A percentile compares a stretch with the other conserved stretches of the same genome.
These are phyloP conservation scores for Bretziella fagacearum DNA, from an alignment of 2,329 filamentous ascomycete species.

Conservation along the genomic window DNA sequence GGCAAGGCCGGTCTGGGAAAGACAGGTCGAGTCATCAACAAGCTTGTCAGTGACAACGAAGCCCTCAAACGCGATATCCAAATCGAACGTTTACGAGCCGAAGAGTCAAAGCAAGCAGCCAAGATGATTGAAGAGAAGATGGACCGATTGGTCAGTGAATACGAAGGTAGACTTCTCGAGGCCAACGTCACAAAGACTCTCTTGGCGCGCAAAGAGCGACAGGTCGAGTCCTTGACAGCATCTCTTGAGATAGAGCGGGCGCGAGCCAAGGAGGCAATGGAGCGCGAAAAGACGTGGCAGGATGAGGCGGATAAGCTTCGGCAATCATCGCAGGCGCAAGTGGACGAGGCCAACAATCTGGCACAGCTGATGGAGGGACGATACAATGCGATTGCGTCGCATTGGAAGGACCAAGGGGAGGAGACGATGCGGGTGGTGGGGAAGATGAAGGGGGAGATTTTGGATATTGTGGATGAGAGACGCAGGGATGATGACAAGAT, in stretches of 20 bases:
- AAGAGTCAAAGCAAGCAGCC: conserved; percentile 53
- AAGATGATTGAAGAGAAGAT: conserved; percentile 55
- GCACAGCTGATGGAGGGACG: conserved; percentile 53
- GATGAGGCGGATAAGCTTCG: conserved; percentile 46
- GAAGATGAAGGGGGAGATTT: conserved; percentile 36
- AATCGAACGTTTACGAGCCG: conserved; percentile 45
- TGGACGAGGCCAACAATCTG: conserved; percentile 48
- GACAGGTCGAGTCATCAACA: conserved; percentile 64
- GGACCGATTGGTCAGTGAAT: conserved; percentile 49
- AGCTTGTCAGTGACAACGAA: conserved; percentile 66
- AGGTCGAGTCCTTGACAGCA: conserved; percentile 50
- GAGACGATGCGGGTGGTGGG: conserved; percentile 37
- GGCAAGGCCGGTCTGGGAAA: conserved; percentile 56
- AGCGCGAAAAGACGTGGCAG: conserved; percentile 43
- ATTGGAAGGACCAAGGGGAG: conserved; percentile 50
- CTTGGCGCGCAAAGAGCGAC: conserved; percentile 55
- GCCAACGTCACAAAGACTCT: conserved; percentile 55
- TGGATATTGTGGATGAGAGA: conserved; percentile 36
- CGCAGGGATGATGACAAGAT: conserved; percentile 46
- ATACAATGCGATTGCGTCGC: conserved; percentile 48
- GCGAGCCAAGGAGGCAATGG: conserved; percentile 40
- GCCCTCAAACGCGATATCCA: conserved; percentile 56
- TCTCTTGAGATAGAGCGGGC: conserved; percentile 48
- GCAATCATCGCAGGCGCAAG: conserved; percentile 41
- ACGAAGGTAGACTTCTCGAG: conserved; percentile 52